Base-by-base conservation (phyloP, 2,329 filamentous ascomycete species). In the Cladophialophora bantiana region DNA sequence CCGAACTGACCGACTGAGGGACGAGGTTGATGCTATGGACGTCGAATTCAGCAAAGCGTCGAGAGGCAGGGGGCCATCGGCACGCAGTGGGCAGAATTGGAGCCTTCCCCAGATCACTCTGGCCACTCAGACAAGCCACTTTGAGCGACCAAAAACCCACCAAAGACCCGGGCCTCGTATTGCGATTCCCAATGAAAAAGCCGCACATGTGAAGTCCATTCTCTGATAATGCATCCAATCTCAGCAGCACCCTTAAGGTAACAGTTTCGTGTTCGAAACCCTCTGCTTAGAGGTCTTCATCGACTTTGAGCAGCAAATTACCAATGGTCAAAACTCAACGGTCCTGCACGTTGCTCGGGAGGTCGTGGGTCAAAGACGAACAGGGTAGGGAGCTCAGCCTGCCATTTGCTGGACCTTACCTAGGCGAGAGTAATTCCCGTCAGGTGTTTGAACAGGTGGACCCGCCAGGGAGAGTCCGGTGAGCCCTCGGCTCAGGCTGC, bases 101-200 rank as follows among this genome's bases (percentile, higher is more conserved):
- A 20, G 34, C 18, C 34, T 61, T 40, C 45, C 20, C 58, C 58
- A 34, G 32, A 61, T 61, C 34, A 15, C 9, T 18, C 26, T 32
- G 45, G 26, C 31, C 26, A 45, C 42, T 42, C 20, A 38, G 15
- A 7, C 55, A 40, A 42, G 40, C 45, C 36, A n/a, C 18, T 38
- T 26, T 13, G n/a, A 45, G 5, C 10, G 5, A 45, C 15, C 40
- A 20, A 45, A 50, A 10, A 18, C 18, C 45, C 18, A 26, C 18
- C 45, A 26, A 50, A 6, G 18, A 50, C 7, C 45, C 26, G 45
- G 7, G 9, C 45, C 26, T 50, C 45, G 45, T 50, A 50, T 50
- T 50, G 18, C 18, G 45, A 26, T 20, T 18, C 45, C 42, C 18
- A 12, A 12, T 18, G 45, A 20, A 26, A 50, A 26, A 50, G 45